Evolutionary conservation across 2,329 filamentous ascomycete genomes (phyloP).

Genomic region (Celoporthe dispersa): DNA sequence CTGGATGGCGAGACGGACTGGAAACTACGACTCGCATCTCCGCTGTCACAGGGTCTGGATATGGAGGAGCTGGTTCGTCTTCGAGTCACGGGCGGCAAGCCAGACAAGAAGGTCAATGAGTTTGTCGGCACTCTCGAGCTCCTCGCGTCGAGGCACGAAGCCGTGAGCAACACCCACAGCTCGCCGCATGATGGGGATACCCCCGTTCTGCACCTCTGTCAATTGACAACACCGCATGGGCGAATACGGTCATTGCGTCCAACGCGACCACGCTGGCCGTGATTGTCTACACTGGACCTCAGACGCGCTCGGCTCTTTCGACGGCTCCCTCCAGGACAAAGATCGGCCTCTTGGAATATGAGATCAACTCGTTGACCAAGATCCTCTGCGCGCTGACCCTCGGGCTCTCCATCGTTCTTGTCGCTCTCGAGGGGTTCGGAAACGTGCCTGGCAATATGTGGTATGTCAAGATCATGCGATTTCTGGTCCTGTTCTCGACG

Average conservation of each 20-base stretch:
- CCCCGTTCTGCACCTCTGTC: slow-evolving; percentile 72
- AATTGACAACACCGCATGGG: slow-evolving; percentile 98
- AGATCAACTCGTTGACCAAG: slow-evolving; percentile 97
- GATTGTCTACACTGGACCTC: slow-evolving; percentile 91
- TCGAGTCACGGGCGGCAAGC: slow-evolving; percentile 81
- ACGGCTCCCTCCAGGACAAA: slow-evolving; percentile 92
- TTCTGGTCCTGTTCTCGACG: slow-evolving; percentile 96
- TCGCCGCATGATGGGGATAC: slow-evolving; percentile 41
- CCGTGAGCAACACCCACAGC: slow-evolving; percentile 47
- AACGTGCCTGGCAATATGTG: slow-evolving; percentile 70
- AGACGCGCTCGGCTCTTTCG: slow-evolving; percentile 91
- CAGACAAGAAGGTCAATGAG: slow-evolving; percentile 92
- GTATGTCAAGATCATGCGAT: slow-evolving; percentile 99
- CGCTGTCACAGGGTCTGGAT: slow-evolving; percentile 79
- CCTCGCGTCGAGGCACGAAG: slow-evolving; percentile 57
- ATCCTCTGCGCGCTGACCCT: slow-evolving; percentile 91
- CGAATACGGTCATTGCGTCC: slow-evolving; percentile 94
- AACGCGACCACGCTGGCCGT: slow-evolving; percentile 87
- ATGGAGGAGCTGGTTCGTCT: slow-evolving; percentile 72
- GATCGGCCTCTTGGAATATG: slow-evolving; percentile 88
- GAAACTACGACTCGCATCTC: slow-evolving; percentile 90
- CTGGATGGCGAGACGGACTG: slow-evolving; percentile 98
- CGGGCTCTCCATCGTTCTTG: slow-evolving; percentile 82
- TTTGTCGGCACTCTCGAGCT: slow-evolving; percentile 90
- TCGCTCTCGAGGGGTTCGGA: slow-evolving; percentile 83